Evolutionary conservation across 768 basidiomycete species (phyloP), one percentile per base, ranked within the genome.

Genomic region (Cystofilobasidium capitatum): DNA sequence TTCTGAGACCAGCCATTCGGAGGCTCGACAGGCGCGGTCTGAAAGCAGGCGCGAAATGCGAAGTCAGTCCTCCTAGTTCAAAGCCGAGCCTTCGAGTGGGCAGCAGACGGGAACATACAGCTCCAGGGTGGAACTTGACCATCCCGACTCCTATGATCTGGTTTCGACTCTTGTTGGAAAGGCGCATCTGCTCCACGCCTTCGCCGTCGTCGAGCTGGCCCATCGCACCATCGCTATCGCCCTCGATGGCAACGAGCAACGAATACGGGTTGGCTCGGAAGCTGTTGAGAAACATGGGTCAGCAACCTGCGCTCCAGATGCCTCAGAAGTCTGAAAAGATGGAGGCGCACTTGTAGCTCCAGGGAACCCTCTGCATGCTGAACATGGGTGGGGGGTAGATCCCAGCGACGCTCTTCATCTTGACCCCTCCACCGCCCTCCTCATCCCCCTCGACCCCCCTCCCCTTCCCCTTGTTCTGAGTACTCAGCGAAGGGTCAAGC

Each of bases 361-460:
- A 49, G 8, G 66, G 66, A 3, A 63, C 49, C 7, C 44, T 36
- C 51, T 68, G 66, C 42, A 55, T 39, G 12, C 59, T 68, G 42
- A 68, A 68, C 26, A 60, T 36, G 31, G 66, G 61, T 9, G 61
- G 66, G 33, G 66, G 60, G 51, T 54, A 61, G 8, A 68, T 44
- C 51, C 51, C 40, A 13, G 61, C 29, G 8, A 42, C 51, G 39
- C 61, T 62, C 26, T 57, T 17, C 35, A 58, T 62, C 40, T 57
- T 44, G 31, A 42, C 10, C 17, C 29, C 29, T 13, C 17, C 13
- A 9, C 58, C 14, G 8, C 17, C 36, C 39, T 54, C 36, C 40
- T 51, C 39, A 26, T 26, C 55, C 35, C 55, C 29, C 17, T 24
- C 55, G n/a, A 16, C 8, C 35, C 29, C 55, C n/a, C n/a, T n/a